Evolutionary conservation across 805 yeast species (phyloP).

Genomic region (Kodamaea restingae): DNA sequence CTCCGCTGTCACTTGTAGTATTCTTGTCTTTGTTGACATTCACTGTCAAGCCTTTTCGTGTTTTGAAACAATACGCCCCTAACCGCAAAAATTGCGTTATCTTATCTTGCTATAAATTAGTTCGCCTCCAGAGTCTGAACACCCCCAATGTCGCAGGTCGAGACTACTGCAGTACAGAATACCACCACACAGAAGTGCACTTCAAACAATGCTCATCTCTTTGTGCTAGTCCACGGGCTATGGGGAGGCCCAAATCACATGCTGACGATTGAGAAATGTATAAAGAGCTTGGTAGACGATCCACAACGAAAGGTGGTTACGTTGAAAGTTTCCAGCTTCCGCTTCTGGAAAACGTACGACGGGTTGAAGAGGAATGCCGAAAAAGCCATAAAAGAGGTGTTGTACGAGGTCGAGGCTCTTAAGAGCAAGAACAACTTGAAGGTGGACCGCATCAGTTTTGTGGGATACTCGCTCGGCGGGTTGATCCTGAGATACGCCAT

Average conservation of each 20-base stretch:
- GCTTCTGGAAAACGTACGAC: slow-evolving; percentile 44
- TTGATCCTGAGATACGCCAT: slow-evolving; percentile 38
- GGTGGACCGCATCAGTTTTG: slow-evolving; percentile 34
- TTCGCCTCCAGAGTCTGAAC: no score
- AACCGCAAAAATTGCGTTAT: not conserved
- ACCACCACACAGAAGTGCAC: no score
- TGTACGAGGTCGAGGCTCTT: slow-evolving; percentile 38
- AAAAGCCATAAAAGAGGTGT: slow-evolving; percentile 33
- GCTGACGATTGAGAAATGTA: slow-evolving; percentile 32
- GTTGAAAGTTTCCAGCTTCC: slow-evolving; percentile 36
- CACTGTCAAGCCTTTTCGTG: no score
- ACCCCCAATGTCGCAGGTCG: no score
- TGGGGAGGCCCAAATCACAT: slow-evolving; percentile 44
- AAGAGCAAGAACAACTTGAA: slow-evolving; percentile 23
- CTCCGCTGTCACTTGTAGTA: no score
- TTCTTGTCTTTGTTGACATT: no score
- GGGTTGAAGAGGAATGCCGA: slow-evolving; percentile 35
- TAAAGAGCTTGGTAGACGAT: slow-evolving; percentile 22
- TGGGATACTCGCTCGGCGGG: slow-evolving; percentile 44
- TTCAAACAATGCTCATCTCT: slow-evolving; percentile 26
- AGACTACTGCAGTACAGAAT: no score
- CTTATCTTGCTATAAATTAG: not conserved
- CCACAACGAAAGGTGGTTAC: slow-evolving; percentile 29
- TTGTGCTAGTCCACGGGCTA: slow-evolving; percentile 40
- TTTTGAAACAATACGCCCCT: no score